Evolutionary conservation across 768 basidiomycete genomes (phyloP).

Genomic region (Mycena latifolia): DNA sequence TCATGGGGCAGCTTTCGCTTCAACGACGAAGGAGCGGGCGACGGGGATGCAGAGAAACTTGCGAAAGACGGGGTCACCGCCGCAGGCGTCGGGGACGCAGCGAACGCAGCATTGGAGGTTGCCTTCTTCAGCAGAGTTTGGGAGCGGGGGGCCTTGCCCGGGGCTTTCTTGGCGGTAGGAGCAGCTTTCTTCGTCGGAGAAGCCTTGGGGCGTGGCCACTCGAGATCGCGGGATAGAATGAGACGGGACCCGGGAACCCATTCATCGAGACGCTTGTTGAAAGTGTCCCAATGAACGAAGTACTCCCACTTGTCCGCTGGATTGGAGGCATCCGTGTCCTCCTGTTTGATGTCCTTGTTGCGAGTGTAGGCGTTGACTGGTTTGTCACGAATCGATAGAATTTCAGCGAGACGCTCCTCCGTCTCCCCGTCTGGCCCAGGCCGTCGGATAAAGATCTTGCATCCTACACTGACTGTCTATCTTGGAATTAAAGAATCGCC

Average conservation of each 20-base stretch:
- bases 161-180: constrained; percentile 55
- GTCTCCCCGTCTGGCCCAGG: constrained; percentile 77
- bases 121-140: constrained; percentile 76
- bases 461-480: constrained; percentile 91
- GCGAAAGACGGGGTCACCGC: constrained; percentile 64
- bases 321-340: constrained; percentile 55
- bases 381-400: constrained; percentile 94
- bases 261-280: constrained; percentile 99
- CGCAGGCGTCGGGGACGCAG: constrained; percentile 69
- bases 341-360: constrained; percentile 56
- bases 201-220: constrained; percentile 94
- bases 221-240: constrained; percentile 86
- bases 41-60: constrained; percentile 63
- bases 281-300: constrained; percentile 99
- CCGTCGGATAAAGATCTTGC: constrained; percentile 94
- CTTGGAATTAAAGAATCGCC: constrained; percentile 46
- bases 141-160: constrained; percentile 73
- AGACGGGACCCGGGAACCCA: constrained; percentile 94
- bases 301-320: constrained; percentile 90
- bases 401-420: constrained; percentile 95
- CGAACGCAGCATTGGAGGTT: constrained; percentile 71
- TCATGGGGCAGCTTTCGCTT: constrained; percentile 80
- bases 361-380: constrained; percentile 72
- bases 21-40: constrained; percentile 65
- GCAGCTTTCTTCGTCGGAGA: constrained; percentile 67